Base-by-base conservation (phyloP, 1,284 basidiomycete genomes). In the Boletus sp. region DNA sequence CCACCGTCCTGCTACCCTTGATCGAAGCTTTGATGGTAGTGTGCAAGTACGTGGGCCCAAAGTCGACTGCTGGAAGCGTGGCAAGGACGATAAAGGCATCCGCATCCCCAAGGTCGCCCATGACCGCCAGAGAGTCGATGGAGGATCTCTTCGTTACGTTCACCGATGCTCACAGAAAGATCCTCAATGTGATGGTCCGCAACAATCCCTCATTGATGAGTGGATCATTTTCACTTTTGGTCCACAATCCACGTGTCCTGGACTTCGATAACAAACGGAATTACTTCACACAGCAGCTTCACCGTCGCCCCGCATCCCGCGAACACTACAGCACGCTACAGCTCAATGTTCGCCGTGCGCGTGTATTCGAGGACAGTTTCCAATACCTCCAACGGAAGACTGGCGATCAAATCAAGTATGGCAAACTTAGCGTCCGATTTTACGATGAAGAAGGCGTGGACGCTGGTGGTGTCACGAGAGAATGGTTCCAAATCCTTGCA, bases 261-360 rank as follows among this genome's bases (percentile, higher is more conserved):
- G 97, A 99, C 80, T 99, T 99, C 74, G 97, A 99, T 80, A 99
- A 99, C 86, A 99, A 99, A 79, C 88, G 97, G 55, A 97, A 96
- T 70, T 99, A 96, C 80, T 99, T 99, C 80, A 91, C 87, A 63
- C 96, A 98, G 75, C 95, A 98, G 73, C 83, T 99, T 18, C 95
- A 97, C 73, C 88, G 92, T 54, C 90, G 92, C 50, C 86, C 88
- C 18, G 84, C 88, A 59, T 78, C 84, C 39, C 84, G 92, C 29
- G 92, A 94, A 66, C 90, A 94, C 64, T 86, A 94, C 61, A 81
- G 85, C 35, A 91, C 92, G 0, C 79, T 99, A 46, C 93, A 96
- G 69, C 80, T 99, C 63, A 97, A 95, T 63, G 91, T 99, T 47
- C 90, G 97, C 31, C 83, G 97, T 44, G 87, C 92, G 55, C 89